Base-by-base conservation (phyloP, 2,329 filamentous ascomycete species). In the Fusarium poae region DNA sequence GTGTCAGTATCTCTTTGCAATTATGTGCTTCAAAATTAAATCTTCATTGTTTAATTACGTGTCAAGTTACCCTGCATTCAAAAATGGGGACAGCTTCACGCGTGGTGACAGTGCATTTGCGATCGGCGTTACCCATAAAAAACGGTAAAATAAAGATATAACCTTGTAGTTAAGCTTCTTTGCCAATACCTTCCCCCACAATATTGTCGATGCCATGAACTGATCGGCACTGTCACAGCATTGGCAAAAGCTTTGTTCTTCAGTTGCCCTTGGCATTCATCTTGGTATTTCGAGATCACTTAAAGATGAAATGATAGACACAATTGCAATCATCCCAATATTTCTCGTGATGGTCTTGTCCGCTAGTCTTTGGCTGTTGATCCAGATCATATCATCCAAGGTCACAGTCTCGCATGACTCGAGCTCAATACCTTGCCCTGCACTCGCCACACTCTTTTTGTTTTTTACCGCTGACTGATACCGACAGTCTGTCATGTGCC, bases 241-340 rank as follows among this genome's bases (percentile, higher is more conserved):
- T 50, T 50, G 48, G 48, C 32, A 50, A 50, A 50, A 39, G 46
- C 46, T 50, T 50, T 50, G 32, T 37, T 27, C 46, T 4, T 2
- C 11, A 1, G 9, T n/a, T 16, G 1, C 9, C 10, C 46, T 50
- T 50, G 32, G 32, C 46, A 50, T 27, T 5, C 2, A 45, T 20
- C 5, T 45, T 20, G 18, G 25, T 20, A 9, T 15, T 5, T 2
- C 2, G 29, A 4, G 10, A 1, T 30, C 4, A 23, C 15, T 9
- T 20, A 15, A n/a, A 20, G 18, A 20, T 8, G 3, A 16, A 20
- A 20, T 5, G 8, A 6, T 18, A 9, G 2, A 10, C 16, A 10
- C 29, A 18, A 32, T 34, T 35, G 1, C 3, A 3, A 15, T 35
- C 5, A 12, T 35, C 8, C 1, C 2, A 11, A 0, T 1, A 5